Evolutionary conservation across 306 rosid genomes (phyloP).

Genomic region (Phaseolus lunatus): DNA sequence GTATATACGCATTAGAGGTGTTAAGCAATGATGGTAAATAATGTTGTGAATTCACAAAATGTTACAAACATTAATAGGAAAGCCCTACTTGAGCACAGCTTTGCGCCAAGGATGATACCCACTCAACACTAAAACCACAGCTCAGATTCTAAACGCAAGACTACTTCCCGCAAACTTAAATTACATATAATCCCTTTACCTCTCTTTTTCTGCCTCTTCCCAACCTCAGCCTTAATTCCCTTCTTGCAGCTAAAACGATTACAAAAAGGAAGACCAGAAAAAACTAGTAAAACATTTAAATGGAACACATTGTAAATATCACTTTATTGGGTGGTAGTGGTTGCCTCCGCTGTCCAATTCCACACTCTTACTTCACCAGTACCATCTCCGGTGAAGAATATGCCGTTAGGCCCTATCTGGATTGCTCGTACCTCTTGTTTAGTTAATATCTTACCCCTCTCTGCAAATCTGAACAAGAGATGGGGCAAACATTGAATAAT

Average conservation of each 20-base stretch:
- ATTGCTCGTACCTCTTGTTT: slow-evolving; percentile 85
- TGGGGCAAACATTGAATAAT: slow-evolving; percentile 12
- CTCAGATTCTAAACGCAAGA: slow-evolving; percentile 35
- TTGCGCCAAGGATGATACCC: slow-evolving; percentile 39
- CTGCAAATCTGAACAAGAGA: slow-evolving; percentile 70
- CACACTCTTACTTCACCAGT: slow-evolving; percentile 92
- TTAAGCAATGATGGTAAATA: slow-evolving; percentile 14
- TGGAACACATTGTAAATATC: slow-evolving; percentile 1
- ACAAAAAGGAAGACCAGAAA: slow-evolving; percentile 51
- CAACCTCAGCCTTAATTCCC: slow-evolving; percentile 38
- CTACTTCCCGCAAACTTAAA: slow-evolving; percentile 51
- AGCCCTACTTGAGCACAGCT: slow-evolving; percentile 37
- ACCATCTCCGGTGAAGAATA: slow-evolving; percentile 95
- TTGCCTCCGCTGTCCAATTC: slow-evolving; percentile 68
- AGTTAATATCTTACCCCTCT: slow-evolving; percentile 83
- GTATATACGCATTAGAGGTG: slow-evolving; percentile 22
- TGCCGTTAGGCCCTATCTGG: slow-evolving; percentile 79
- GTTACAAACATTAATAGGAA: slow-evolving; percentile 23
- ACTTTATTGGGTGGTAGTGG: slow-evolving; percentile 49
- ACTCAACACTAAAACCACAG: slow-evolving; percentile 47
- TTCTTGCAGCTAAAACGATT: slow-evolving; percentile 48
- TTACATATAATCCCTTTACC: slow-evolving; percentile 37
- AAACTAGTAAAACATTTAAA: slow-evolving; percentile 26
- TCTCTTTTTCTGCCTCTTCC: slow-evolving; percentile 11
- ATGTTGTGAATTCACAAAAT: slow-evolving; percentile 27